These are phyloP conservation scores for Saturnispora sekii DNA, from an alignment of 805 yeast species.

Conservation along the genomic window DNA sequence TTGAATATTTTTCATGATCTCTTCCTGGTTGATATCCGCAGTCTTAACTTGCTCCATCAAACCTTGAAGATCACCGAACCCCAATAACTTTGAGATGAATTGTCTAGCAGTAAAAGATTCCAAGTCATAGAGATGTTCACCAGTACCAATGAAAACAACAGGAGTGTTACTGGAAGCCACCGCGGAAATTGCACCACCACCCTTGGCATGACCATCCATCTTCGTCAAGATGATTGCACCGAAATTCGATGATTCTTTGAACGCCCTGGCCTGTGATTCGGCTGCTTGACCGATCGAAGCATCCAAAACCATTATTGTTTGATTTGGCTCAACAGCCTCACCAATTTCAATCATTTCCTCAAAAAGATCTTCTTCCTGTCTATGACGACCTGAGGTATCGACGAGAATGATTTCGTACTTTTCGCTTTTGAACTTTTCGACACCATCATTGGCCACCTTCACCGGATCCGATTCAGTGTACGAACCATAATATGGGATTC, in stretches of 20 bases:
- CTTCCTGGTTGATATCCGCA: slow-evolving; percentile 79
- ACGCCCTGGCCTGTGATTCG: slow-evolving; percentile 87
- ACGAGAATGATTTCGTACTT: slow-evolving; percentile 89
- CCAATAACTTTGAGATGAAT: slow-evolving; percentile 83
- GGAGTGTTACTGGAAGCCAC: slow-evolving; percentile 97
- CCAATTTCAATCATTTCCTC: slow-evolving; percentile 93
- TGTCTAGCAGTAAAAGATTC: slow-evolving; percentile 86
- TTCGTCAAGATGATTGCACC: slow-evolving; percentile 93
- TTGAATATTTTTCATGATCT: slow-evolving; percentile 82
- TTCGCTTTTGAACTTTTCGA: slow-evolving; percentile 79
- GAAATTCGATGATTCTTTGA: slow-evolving; percentile 84
- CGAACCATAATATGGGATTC: slow-evolving; percentile 89
- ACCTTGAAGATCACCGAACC: slow-evolving; percentile 93
- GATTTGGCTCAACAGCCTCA: slow-evolving; percentile 81
- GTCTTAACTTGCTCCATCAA: slow-evolving; percentile 90
- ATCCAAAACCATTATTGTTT: slow-evolving; percentile 94
- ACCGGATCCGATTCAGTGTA: slow-evolving; percentile 96
- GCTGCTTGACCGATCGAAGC: slow-evolving; percentile 99
- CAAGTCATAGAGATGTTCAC: slow-evolving; percentile 90
- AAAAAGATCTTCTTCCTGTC: slow-evolving; percentile 85
- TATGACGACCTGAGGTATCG: slow-evolving; percentile 97
- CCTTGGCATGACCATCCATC: slow-evolving; percentile 98
- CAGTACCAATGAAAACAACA: slow-evolving; percentile 93
- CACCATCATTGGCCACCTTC: slow-evolving; percentile 85
- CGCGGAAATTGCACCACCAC: slow-evolving; percentile 99